phyloP scores from a whole-genome alignment of 2,329 filamentous ascomycete genomes.

The Drechslerella coelobrocha region DNA sequence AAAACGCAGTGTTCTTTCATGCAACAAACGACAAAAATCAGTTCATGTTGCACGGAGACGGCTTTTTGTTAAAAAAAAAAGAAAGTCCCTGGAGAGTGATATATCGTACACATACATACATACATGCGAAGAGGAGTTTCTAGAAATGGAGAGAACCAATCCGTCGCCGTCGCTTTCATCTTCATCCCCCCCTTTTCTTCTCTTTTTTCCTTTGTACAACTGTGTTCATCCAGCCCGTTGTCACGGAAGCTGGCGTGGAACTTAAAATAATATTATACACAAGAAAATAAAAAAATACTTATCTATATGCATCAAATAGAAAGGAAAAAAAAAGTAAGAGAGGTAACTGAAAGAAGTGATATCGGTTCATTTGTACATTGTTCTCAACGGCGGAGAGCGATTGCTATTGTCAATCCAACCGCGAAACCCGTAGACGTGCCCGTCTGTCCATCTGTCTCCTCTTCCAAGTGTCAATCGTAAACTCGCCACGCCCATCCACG shows the following conservation, averaged over 20 bases:
- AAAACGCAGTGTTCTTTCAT: conserved; percentile 32
- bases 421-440: background rate
- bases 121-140: background rate
- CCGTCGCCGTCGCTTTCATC: background rate
- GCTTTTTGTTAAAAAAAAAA: too few relatives aligned
- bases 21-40: too few relatives aligned
- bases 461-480: background rate
- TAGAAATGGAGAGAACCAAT: background rate
- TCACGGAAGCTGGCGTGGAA: too few relatives aligned
- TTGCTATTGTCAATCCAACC: background rate
- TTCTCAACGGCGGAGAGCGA: conserved; percentile 33
- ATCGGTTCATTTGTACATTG: background rate
- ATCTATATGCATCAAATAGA: conserved; percentile 41
- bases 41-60: too few relatives aligned
- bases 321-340: conserved; percentile 10
- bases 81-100: too few relatives aligned
- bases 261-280: conserved; percentile 44
- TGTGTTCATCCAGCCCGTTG: background rate
- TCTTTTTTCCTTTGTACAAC: background rate
- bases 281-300: conserved; percentile 27
- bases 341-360: conserved; percentile 8
- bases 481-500: too few relatives aligned
- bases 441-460: background rate
- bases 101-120: background rate
- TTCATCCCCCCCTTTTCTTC: background rate